Evolutionary conservation across 2,329 filamentous ascomycete species (phyloP).

Genomic region (Alternaria alternata): DNA sequence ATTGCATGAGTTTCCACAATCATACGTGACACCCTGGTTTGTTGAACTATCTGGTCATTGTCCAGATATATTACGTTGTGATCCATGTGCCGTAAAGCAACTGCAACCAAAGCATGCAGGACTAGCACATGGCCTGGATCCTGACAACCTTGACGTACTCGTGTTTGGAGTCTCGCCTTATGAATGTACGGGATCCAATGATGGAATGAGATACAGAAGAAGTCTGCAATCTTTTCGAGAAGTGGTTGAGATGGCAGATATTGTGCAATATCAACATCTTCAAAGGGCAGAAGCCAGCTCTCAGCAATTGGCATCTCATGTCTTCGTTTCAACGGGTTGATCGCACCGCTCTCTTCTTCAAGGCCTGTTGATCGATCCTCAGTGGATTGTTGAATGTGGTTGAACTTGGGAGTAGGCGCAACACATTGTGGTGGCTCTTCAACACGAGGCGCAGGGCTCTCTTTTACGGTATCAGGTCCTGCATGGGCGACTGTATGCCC

Average conservation of each 20-base stretch:
- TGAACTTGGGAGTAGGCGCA: not conserved
- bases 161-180: constrained; percentile 39
- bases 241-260: constrained; percentile 38
- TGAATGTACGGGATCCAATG: constrained; percentile 48
- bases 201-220: constrained; percentile 45
- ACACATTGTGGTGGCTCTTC: constrained; percentile 6
- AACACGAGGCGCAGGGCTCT: constrained; percentile 4
- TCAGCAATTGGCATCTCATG: constrained; percentile 23
- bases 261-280: constrained; percentile 34
- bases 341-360: not conserved
- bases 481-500: not conserved
- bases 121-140: constrained; percentile 32
- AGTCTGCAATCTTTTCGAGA: constrained; percentile 38
- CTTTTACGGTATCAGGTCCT: not conserved
- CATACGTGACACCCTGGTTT: constrained; percentile 36
- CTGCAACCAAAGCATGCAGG: constrained; percentile 40
- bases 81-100: constrained; percentile 42
- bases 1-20: constrained; percentile 43
- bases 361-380: not conserved
- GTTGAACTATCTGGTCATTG: constrained; percentile 34
- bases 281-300: constrained; percentile 28
- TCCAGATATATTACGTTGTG: constrained; percentile 33
- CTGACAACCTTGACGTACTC: constrained; percentile 27
- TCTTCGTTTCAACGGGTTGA: constrained; percentile 39
- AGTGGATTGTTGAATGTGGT: not conserved